Conservation (phyloP, 805 yeast species). For the Lipomyces orientalis region DNA sequence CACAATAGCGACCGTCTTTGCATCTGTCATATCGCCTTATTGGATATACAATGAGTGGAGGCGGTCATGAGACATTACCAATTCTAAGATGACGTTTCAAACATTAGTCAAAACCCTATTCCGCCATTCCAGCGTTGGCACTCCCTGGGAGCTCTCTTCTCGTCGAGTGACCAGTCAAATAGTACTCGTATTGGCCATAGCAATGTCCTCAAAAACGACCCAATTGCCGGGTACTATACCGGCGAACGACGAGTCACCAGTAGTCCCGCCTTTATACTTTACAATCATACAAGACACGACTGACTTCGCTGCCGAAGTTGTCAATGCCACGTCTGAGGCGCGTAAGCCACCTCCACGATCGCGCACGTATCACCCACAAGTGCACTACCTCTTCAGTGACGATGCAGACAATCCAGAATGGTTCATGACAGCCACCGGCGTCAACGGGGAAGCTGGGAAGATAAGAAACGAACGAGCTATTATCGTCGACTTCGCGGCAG, state of each 20-base stretch:
- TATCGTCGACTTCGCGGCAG: constrained; percentile 47
- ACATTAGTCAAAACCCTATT: not conserved
- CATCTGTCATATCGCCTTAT: not conserved
- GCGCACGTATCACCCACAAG: constrained; percentile 44
- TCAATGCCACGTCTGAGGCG: not conserved
- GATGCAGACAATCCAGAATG: constrained; percentile 39
- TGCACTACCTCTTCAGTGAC: constrained; percentile 47
- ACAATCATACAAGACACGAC: constrained; percentile 25
- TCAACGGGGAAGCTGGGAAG: not conserved
- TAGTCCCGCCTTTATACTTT: constrained; percentile 30
- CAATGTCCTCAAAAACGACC: not conserved
- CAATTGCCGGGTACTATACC: not conserved
- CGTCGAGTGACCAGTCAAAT: too few species aligned
- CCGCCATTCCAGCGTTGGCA: not conserved
- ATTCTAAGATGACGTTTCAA: not conserved
- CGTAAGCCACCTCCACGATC: not conserved
- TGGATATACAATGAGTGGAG: not conserved
- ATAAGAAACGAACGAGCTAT: constrained; percentile 35
- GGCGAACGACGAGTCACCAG: not conserved
- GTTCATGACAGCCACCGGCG: not conserved
- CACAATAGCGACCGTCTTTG: constrained; percentile 49
- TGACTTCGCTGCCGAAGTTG: constrained; percentile 6
- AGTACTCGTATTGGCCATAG: not conserved
- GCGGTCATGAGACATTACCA: not conserved
- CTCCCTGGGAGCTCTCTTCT: too few species aligned